These are phyloP conservation scores for Leccinum fuscescens DNA, from an alignment of 1,284 basidiomycete genomes.

Conservation along the genomic window DNA sequence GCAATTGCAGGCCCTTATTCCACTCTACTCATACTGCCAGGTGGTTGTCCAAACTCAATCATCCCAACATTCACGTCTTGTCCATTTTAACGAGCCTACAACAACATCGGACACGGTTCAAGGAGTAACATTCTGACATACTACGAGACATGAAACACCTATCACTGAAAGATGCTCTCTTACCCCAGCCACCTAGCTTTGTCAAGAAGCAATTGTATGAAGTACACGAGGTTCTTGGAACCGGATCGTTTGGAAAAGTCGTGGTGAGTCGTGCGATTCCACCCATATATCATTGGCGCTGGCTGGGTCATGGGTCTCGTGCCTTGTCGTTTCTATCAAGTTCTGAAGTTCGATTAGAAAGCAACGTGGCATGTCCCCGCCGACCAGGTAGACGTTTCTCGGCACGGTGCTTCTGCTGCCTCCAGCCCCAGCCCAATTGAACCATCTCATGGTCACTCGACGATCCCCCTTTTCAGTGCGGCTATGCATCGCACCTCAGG, in stretches of 20 bases:
- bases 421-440: conserved; percentile 17
- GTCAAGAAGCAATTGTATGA: conserved; percentile 81
- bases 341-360: conserved; percentile 37
- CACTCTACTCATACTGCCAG: neutral
- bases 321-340: neutral
- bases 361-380: conserved; percentile 73
- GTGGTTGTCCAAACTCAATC: neutral
- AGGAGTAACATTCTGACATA: neutral
- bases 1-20: neutral
- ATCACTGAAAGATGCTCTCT: conserved; percentile 47
- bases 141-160: conserved; percentile 30
- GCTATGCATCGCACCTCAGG: conserved; percentile 27
- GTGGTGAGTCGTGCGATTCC: conserved; percentile 50
- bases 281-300: neutral
- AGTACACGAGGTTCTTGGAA: conserved; percentile 70
- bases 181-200: conserved; percentile 82
- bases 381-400: conserved; percentile 54
- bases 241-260: conserved; percentile 86
- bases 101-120: neutral
- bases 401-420: conserved; percentile 51
- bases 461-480: conserved; percentile 25
- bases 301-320: conserved; percentile 1
- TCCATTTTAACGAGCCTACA: neutral
- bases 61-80: neutral
- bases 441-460: conserved; percentile 18